Evolutionary conservation across 805 yeast species (phyloP), one percentile per base, ranked within the genome.

Genomic region (Lipomyces spencermartinsiae): DNA sequence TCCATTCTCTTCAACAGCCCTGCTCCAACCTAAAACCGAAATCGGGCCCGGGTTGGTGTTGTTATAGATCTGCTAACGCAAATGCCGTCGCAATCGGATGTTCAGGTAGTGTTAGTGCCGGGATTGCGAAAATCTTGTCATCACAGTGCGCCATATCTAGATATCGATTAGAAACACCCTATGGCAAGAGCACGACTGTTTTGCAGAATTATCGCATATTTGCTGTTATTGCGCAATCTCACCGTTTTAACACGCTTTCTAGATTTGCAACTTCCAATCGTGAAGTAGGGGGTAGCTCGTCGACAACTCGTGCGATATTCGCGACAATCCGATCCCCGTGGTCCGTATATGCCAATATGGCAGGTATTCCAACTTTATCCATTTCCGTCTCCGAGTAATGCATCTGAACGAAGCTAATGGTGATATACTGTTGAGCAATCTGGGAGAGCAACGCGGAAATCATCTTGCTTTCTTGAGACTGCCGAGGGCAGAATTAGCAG

Each of bases 251-350:
- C 8, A 63, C 59, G 16, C 8, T 39, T 22, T 63, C 66, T 10
- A 63, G 43, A 19, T 39, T 9, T 22, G 25, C 31, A 33, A 57
- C 19, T 0, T 14, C 14, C n/a, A 63, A 5, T 14, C n/a, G 19
- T n/a, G 65, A 16, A 12, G 19, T 29, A 4, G 65, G 39, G 6
- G 66, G 66, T 16, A 63, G n/a, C 66, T 63, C 66, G 53, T 63
- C 66, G 12, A 60, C 31, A 25, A 51, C 66, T 12, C 64, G 46
- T 12, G 62, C 66, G 37, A 63, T 19, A 25, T 46, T 63, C 7
- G 67, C 66, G 8, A 59, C 46, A 7, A 63, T 19, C 31, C 29
- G 33, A 10, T 43, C 51, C 9, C 65, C 65, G 25, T 53, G 54
- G 22, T 63, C 25, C 12, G 55, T 25, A 37, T 62, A 63, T 19